These are phyloP conservation scores for Dactylis glomerata DNA, from an alignment of 176 grass and related monocot species.

Conservation along the genomic window DNA sequence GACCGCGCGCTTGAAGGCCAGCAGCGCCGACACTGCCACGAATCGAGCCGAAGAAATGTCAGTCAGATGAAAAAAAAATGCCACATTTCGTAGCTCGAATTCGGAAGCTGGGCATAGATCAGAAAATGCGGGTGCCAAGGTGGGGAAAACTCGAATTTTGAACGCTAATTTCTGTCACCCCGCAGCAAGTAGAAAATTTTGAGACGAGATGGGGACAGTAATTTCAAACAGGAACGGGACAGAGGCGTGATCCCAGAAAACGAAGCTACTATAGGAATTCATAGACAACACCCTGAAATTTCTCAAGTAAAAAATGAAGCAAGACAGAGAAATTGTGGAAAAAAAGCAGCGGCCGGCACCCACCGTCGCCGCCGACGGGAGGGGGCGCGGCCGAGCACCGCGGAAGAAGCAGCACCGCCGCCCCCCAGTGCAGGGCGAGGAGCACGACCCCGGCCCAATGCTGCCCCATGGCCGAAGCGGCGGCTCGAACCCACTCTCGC, in stretches of 20 bases:
- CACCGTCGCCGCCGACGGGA: constrained; percentile 29
- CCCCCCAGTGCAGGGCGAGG: constrained; percentile 51
- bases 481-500: background rate
- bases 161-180: background rate
- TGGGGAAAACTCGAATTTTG: background rate
- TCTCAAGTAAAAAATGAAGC: background rate
- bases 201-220: background rate
- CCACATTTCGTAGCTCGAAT: background rate
- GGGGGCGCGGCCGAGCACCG: constrained; percentile 9
- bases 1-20: constrained; percentile 66
- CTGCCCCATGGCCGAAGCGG: constrained; percentile 16
- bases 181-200: too few relatives aligned
- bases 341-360: background rate
- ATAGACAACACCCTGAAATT: background rate
- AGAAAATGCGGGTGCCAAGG: background rate
- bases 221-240: background rate
- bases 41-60: background rate
- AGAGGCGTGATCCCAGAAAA: background rate
- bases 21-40: constrained; percentile 49
- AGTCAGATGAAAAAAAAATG: constrained; percentile 16
- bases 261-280: background rate
- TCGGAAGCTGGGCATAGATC: background rate
- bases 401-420: constrained; percentile 3
- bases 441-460: constrained; percentile 19
- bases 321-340: background rate